phyloP scores from a whole-genome alignment of 129 eudicot species.

The Flaveria brownii region DNA sequence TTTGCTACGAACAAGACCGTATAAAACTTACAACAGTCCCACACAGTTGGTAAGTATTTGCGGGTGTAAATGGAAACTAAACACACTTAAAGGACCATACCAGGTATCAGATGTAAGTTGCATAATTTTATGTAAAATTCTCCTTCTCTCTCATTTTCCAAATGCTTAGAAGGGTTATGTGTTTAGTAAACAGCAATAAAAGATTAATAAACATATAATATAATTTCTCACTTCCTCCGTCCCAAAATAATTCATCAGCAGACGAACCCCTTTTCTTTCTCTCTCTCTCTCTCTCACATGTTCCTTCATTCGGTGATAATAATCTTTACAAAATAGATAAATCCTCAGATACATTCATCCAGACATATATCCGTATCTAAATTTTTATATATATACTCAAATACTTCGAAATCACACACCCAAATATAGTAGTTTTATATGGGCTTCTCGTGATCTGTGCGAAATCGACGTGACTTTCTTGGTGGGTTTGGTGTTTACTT shows the following conservation, averaged over 20 bases:
- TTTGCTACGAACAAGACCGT: not conserved
- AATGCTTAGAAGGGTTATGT: conserved; percentile 11
- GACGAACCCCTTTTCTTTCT: conserved; percentile 20
- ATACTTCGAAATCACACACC: conserved; percentile 29
- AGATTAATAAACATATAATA: conserved; percentile 18
- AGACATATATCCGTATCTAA: conserved; percentile 42
- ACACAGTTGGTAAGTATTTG: not conserved
- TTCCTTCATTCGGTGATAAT: conserved; percentile 23
- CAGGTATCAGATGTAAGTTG: not conserved
- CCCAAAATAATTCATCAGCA: conserved; percentile 40
- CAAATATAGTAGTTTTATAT: conserved; percentile 29
- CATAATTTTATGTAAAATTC: not conserved
- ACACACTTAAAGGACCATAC: conserved; percentile 1
- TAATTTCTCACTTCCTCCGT: conserved; percentile 61
- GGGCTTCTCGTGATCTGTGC: conserved; percentile 63
- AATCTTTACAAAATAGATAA: conserved; percentile 17
- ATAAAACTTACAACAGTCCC: not conserved
- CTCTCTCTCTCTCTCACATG: conserved; percentile 18
- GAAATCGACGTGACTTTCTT: conserved; percentile 58
- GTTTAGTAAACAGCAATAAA: conserved; percentile 20
- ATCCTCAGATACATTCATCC: conserved; percentile 38
- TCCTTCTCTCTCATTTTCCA: conserved; percentile 20
- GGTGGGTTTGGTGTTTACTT: conserved; percentile 59
- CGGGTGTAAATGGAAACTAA: not conserved
- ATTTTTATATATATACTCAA: conserved; percentile 26